A percentile compares a stretch with the other conserved stretches of the same genome.
Conservation (phyloP, 2,329 filamentous ascomycete species). For the Aspergillus transmontanensis region DNA sequence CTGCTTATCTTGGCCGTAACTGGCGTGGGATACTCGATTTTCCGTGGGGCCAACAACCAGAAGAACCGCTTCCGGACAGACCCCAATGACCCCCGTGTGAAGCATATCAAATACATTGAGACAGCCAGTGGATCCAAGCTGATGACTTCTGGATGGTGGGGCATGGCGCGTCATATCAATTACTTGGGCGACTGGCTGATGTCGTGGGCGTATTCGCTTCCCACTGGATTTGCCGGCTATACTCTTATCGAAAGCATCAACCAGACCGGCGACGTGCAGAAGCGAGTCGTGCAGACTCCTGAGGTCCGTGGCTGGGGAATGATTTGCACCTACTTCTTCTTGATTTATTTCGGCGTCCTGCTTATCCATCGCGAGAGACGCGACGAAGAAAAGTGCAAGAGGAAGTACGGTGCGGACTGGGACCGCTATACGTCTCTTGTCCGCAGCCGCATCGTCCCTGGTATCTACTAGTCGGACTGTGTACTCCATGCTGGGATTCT, state of each 20-base stretch:
- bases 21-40: constrained; percentile 78
- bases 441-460: constrained; percentile 78
- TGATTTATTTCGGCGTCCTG: constrained; percentile 86
- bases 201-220: constrained; percentile 86
- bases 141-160: constrained; percentile 90
- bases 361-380: constrained; percentile 82
- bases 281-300: constrained; percentile 72
- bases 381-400: constrained; percentile 86
- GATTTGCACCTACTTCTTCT: constrained; percentile 90
- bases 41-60: constrained; percentile 90
- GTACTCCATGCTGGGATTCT: too few relatives aligned
- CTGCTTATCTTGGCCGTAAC: constrained; percentile 68
- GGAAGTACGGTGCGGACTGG: constrained; percentile 94
- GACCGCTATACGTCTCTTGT: constrained; percentile 83
- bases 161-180: constrained; percentile 87
- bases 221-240: constrained; percentile 83
- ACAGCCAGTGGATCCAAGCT: constrained; percentile 81
- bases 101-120: constrained; percentile 81
- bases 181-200: constrained; percentile 95
- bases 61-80: constrained; percentile 94
- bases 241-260: constrained; percentile 59
- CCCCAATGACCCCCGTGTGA: constrained; percentile 75
- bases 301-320: constrained; percentile 81
- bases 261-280: constrained; percentile 63
- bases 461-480: constrained; percentile 65